Conservation (phyloP, 768 basidiomycete genomes). For the Leccinum variicolor region DNA sequence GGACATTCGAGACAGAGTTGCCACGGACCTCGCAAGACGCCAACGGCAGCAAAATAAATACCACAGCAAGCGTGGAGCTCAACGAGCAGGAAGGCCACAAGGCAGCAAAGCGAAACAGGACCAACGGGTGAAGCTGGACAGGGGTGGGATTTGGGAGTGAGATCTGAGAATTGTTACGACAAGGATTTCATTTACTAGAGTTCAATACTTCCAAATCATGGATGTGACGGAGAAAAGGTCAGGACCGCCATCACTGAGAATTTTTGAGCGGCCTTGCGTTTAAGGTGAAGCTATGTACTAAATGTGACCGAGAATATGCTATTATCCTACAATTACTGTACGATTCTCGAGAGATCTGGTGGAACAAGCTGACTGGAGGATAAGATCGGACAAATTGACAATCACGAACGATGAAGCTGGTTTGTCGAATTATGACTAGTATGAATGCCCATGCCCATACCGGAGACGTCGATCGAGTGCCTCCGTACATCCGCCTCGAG, state of each 20-base stretch:
- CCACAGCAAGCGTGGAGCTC: constrained; percentile 69
- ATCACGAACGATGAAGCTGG: constrained; percentile 9
- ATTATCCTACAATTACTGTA: constrained; percentile 22
- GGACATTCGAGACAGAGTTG: constrained; percentile 58
- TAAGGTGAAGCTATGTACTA: constrained; percentile 6
- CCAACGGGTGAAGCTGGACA: constrained; percentile 57
- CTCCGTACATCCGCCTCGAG: constrained; percentile 34
- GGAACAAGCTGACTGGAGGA: neutral
- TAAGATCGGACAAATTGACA: neutral
- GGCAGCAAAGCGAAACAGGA: constrained; percentile 89
- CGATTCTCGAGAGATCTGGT: neutral
- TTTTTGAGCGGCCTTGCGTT: neutral
- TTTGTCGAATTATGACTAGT: constrained; percentile 2
- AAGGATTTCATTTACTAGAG: constrained; percentile 7
- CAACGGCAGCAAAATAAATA: constrained; percentile 68
- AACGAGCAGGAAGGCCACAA: constrained; percentile 62
- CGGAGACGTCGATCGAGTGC: constrained; percentile 31
- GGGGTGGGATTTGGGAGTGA: constrained; percentile 60
- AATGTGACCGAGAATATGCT: constrained; percentile 4
- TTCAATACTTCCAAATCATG: constrained; percentile 1
- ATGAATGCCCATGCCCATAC: constrained; percentile 30
- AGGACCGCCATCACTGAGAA: neutral
- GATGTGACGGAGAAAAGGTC: constrained; percentile 4
- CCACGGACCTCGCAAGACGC: constrained; percentile 59
- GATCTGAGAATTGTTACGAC: constrained; percentile 18